Evolutionary conservation across 2,329 filamentous ascomycete genomes (phyloP).

Genomic region (Exophiala bonariae): DNA sequence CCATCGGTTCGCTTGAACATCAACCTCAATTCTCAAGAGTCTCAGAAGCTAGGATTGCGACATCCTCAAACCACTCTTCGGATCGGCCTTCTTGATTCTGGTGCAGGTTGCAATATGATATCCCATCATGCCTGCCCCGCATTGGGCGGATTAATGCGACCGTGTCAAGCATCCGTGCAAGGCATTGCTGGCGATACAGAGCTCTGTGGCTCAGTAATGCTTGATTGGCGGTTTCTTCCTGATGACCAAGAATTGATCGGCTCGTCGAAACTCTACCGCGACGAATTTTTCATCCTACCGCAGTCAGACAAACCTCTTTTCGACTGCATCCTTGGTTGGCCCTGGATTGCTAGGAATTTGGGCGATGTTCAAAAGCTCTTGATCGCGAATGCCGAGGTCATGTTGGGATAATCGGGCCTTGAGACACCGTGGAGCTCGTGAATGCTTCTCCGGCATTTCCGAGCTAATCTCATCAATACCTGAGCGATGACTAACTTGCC

Average conservation of each 20-base stretch:
- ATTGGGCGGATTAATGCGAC: constrained; percentile 11
- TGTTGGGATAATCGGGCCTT: too few species aligned
- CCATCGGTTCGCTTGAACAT: constrained; percentile 14
- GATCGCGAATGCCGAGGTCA: too few species aligned
- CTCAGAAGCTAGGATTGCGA: not conserved
- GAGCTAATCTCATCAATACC: too few species aligned
- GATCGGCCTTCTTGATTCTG: constrained; percentile 22
- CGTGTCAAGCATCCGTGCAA: constrained; percentile 10
- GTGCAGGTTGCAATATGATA: constrained; percentile 24
- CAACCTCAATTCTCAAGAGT: constrained; percentile 3
- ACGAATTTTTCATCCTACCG: constrained; percentile 16
- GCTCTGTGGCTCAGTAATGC: constrained; percentile 11
- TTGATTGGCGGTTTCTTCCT: constrained; percentile 17
- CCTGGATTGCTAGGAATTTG: constrained; percentile 22
- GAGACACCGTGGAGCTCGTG: too few species aligned
- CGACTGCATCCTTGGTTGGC: constrained; percentile 23
- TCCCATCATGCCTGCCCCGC: constrained; percentile 11
- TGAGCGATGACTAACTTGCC: too few species aligned
- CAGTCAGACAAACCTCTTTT: constrained; percentile 13
- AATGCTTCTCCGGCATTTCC: too few species aligned
- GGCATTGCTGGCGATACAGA: constrained; percentile 18
- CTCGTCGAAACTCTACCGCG: constrained; percentile 4
- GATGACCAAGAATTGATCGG: not conserved
- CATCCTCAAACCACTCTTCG: constrained; percentile 12
- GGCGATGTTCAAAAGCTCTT: too few species aligned